These are phyloP conservation scores for Chaetomiaceae sp. DNA, from an alignment of 2,329 filamentous ascomycete genomes.

Conservation along the genomic window DNA sequence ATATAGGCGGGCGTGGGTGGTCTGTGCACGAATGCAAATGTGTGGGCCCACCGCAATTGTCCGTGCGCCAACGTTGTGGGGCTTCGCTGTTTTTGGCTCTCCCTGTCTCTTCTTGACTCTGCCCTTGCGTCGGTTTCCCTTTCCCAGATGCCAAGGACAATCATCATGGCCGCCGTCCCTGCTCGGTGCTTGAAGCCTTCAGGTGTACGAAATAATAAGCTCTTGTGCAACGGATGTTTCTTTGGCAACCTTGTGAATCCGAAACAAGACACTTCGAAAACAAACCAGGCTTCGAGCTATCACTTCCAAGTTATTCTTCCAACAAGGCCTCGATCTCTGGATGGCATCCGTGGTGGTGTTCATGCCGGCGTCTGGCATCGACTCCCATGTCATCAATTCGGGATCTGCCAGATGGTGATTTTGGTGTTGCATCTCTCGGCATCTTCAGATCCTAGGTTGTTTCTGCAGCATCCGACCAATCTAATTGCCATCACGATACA, in stretches of 20 bases:
- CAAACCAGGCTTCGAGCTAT: not conserved
- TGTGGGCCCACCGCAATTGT: too few relatives aligned
- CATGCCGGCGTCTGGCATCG: too few relatives aligned
- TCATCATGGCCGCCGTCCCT: too few relatives aligned
- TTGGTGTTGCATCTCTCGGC: not conserved
- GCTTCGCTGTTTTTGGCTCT: too few relatives aligned
- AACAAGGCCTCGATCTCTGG: not conserved
- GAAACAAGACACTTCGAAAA: not conserved
- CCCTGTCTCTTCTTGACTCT: too few relatives aligned
- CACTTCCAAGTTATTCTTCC: not conserved
- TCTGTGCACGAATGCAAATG: slow-evolving; percentile 17
- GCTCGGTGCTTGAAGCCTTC: too few relatives aligned
- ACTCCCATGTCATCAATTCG: too few relatives aligned
- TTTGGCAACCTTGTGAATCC: not conserved
- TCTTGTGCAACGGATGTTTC: not conserved
- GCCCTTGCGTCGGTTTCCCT: too few relatives aligned
- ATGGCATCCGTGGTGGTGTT: not conserved
- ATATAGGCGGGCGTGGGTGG: slow-evolving; percentile 22
- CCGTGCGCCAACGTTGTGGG: too few relatives aligned
- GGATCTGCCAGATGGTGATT: not conserved
- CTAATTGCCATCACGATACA: too few relatives aligned
- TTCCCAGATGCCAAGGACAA: too few relatives aligned
- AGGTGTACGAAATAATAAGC: not conserved
- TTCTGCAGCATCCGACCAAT: not conserved
- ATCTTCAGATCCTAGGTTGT: not conserved